Evolutionary conservation across 2,329 filamentous ascomycete species (phyloP).

Genomic region (Penicillium crustosum): DNA sequence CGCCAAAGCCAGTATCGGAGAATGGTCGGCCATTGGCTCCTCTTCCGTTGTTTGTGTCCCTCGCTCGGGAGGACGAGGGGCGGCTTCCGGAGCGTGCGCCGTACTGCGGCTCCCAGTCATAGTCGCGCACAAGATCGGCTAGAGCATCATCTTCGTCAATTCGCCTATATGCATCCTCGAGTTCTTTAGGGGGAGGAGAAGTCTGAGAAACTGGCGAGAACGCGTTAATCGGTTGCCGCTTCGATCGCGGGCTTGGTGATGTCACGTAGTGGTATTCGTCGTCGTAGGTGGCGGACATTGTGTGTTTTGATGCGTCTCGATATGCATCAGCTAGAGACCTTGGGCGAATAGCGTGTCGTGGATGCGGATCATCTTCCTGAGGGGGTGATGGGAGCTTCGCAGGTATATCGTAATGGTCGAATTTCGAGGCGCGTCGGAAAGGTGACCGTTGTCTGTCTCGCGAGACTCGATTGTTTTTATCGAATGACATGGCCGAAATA

Average conservation of each 20-base stretch:
- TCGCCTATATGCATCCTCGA: slow-evolving; percentile 41
- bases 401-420: slow-evolving; percentile 31
- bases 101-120: slow-evolving; percentile 26
- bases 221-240: slow-evolving; percentile 24
- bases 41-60: slow-evolving; percentile 18
- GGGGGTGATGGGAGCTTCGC: slow-evolving; percentile 31
- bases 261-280: slow-evolving; percentile 20
- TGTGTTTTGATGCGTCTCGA: slow-evolving; percentile 36
- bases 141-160: slow-evolving; percentile 42
- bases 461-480: slow-evolving; percentile 28
- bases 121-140: slow-evolving; percentile 35
- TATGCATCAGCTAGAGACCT: slow-evolving; percentile 43
- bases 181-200: slow-evolving; percentile 41
- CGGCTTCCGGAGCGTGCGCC: slow-evolving; percentile 19
- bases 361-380: slow-evolving; percentile 28
- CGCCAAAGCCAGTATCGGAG: slow-evolving; percentile 36
- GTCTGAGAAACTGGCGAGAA: slow-evolving; percentile 35
- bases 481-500: slow-evolving; percentile 33
- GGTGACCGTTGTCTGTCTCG: slow-evolving; percentile 33
- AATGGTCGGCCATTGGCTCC: slow-evolving; percentile 21
- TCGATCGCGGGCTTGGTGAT: slow-evolving; percentile 35
- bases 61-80: slow-evolving; percentile 28
- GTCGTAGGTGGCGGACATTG: slow-evolving; percentile 8
- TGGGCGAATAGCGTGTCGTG: slow-evolving; percentile 38
- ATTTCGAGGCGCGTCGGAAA: slow-evolving; percentile 33